Evolutionary conservation across 2,329 filamentous ascomycete species (phyloP).

Genomic region (Pseudogymnoascus sp.): DNA sequence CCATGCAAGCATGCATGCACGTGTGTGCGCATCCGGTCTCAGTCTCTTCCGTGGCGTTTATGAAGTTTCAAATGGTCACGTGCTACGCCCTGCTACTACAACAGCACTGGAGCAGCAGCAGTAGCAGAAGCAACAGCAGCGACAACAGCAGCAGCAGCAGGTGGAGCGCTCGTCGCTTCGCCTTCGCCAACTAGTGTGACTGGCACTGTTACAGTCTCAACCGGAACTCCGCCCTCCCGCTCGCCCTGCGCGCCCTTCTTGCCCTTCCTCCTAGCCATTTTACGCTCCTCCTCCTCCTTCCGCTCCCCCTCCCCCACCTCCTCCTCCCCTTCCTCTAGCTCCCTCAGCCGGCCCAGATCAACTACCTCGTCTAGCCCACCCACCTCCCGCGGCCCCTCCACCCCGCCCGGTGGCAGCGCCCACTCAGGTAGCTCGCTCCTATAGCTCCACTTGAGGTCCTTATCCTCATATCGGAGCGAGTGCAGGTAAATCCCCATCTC

Average conservation of each 20-base stretch:
- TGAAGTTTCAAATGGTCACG: not conserved
- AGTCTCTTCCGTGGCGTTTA: not conserved
- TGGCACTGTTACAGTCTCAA: not conserved
- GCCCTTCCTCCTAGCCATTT: not conserved
- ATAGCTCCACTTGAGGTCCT: conserved; percentile 77
- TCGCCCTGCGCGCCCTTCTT: not conserved
- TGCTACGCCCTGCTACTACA: not conserved
- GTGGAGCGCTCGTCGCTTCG: not conserved
- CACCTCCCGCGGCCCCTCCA: conserved; percentile 57
- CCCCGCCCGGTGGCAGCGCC: conserved; percentile 63
- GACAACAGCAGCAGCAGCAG: not conserved
- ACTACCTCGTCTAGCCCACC: conserved; percentile 49
- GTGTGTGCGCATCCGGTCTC: not conserved
- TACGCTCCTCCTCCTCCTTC: not conserved
- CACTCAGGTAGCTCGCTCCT: conserved; percentile 75
- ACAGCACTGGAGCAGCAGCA: not conserved
- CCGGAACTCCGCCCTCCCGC: not conserved
- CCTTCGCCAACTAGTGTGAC: not conserved
- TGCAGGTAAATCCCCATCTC: conserved; percentile 93
- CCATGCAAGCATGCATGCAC: not conserved
- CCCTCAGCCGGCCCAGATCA: conserved; percentile 36
- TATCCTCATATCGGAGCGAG: conserved; percentile 80
- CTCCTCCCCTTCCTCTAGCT: conserved; percentile 3
- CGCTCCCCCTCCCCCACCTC: not conserved
- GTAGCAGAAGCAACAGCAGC: not conserved